Evolutionary conservation across 108 stramenopile genomes (phyloP), one percentile per base, ranked within the genome.

Genomic region (Cyclotella kingstonii): DNA sequence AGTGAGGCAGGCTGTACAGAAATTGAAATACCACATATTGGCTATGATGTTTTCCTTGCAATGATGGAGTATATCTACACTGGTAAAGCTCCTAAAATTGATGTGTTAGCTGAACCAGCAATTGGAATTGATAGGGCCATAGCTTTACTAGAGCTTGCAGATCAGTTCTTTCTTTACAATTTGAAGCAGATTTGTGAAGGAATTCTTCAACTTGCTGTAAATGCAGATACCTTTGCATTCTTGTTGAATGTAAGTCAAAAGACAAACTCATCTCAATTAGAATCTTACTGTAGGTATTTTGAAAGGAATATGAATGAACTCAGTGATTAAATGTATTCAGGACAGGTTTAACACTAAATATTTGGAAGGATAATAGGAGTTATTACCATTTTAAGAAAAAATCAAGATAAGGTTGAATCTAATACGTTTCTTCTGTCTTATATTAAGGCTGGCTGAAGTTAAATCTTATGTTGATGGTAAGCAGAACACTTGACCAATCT

Each of bases 21-120:
- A 63, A 90, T 97, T 48, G 89, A 87, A 28, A 87, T 95, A 28
- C 85, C 81, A 0, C 84, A 92, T 56, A 89, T 80, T 46, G 72
- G 74, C 18, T 87, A 93, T 56, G 76, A 81, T 30, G 83, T 78
- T 23, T 95, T 97, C 81, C 26, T 90, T 0, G 63, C 84, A 11
- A 78, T 95, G 64, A 85, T 97, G 83, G 85, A 92, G 50, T 95
- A 94, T 68, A 82, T 97, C 6, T 97, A 97, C 66, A 94, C 94
- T 0, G 96, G 94, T 4, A 49, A 46, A 34, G 64, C 63, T 5
- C 83, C 85, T 14, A 73, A 76, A n/a, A 52, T 82, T 22, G 80
- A 82, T 44, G 52, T 73, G 11, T 59, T 63, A 17, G 4, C 22
- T n/a, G 49, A 61, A 31, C 45, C 49, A 45, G 60, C 56, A 19